A percentile compares a stretch with the other conserved stretches of the same genome.
Evolutionary conservation across 129 eudicot species (phyloP).

Genomic region (Ambrosia artemisiifolia): DNA sequence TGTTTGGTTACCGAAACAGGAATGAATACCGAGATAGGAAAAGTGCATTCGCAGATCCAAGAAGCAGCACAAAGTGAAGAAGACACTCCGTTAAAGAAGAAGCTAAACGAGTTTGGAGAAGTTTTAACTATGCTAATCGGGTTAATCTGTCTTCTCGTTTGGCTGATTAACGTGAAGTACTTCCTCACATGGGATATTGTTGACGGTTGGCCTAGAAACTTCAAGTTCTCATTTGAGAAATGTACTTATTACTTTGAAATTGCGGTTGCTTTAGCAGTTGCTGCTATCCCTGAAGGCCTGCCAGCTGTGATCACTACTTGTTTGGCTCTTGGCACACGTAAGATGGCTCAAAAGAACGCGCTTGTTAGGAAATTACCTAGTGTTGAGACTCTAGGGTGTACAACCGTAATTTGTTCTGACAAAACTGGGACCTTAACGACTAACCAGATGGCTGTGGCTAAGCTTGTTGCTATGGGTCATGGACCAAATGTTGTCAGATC

Average conservation of each 20-base stretch:
- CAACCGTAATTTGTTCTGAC: slow-evolving; percentile 90
- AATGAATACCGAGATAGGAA: slow-evolving; percentile 80
- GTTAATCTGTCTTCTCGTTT: slow-evolving; percentile 70
- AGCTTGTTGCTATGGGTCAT: slow-evolving; percentile 80
- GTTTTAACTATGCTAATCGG: slow-evolving; percentile 70
- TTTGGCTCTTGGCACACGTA: slow-evolving; percentile 88
- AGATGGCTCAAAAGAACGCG: slow-evolving; percentile 93
- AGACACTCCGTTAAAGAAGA: slow-evolving; percentile 84
- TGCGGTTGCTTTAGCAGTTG: slow-evolving; percentile 93
- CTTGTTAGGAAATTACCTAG: slow-evolving; percentile 90
- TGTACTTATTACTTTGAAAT: slow-evolving; percentile 90
- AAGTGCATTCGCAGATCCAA: slow-evolving; percentile 83
- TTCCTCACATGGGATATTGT: slow-evolving; percentile 80
- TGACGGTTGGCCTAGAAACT: slow-evolving; percentile 76
- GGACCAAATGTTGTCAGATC: slow-evolving; percentile 32
- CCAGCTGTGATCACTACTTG: slow-evolving; percentile 98
- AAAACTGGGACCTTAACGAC: slow-evolving; percentile 89
- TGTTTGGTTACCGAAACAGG: slow-evolving; percentile 80
- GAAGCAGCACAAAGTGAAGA: slow-evolving; percentile 72
- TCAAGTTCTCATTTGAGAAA: slow-evolving; percentile 83
- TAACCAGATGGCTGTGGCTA: slow-evolving; percentile 87
- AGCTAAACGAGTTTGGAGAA: slow-evolving; percentile 91
- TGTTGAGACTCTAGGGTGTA: slow-evolving; percentile 95
- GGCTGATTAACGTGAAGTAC: slow-evolving; percentile 80
- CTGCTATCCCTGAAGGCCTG: slow-evolving; percentile 92